Percentiles rank a stretch among this genome's conserved stretches.
phyloP scores from a whole-genome alignment of 805 yeast species.

The Clavispora carvajalis region DNA sequence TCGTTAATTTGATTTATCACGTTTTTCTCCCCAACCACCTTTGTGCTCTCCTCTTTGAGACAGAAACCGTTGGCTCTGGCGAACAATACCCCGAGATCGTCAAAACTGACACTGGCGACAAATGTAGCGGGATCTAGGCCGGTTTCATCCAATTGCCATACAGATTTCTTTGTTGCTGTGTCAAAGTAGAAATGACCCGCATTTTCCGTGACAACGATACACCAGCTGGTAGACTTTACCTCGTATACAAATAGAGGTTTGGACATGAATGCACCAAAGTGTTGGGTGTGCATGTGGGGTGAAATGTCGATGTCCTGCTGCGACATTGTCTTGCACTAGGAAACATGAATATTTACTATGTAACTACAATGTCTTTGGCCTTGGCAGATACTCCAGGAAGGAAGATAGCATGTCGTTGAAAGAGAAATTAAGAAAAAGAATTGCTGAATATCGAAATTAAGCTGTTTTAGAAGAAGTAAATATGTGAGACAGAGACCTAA shows the following conservation, averaged over 20 bases:
- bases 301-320: not conserved
- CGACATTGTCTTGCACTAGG: not conserved
- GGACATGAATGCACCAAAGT: not conserved
- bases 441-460: too few species aligned
- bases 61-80: constrained; percentile 22
- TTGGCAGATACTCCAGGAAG: too few species aligned
- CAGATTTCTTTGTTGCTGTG: constrained; percentile 14
- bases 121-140: constrained; percentile 5
- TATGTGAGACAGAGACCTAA: too few species aligned
- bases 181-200: constrained; percentile 31
- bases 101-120: constrained; percentile 23
- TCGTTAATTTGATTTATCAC: too few species aligned
- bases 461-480: too few species aligned
- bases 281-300: not conserved
- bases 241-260: constrained; percentile 11
- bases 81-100: constrained; percentile 24
- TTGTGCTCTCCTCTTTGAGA: not conserved
- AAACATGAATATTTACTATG: too few species aligned
- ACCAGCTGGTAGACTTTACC: constrained; percentile 19
- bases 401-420: too few species aligned
- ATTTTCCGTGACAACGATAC: constrained; percentile 22
- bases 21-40: too few species aligned
- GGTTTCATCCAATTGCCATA: constrained; percentile 32
- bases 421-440: too few species aligned
- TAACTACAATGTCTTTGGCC: too few species aligned